These are phyloP conservation scores for Annulohypoxylon moriforme DNA, from an alignment of 495 filamentous ascomycete genomes.

Conservation along the genomic window DNA sequence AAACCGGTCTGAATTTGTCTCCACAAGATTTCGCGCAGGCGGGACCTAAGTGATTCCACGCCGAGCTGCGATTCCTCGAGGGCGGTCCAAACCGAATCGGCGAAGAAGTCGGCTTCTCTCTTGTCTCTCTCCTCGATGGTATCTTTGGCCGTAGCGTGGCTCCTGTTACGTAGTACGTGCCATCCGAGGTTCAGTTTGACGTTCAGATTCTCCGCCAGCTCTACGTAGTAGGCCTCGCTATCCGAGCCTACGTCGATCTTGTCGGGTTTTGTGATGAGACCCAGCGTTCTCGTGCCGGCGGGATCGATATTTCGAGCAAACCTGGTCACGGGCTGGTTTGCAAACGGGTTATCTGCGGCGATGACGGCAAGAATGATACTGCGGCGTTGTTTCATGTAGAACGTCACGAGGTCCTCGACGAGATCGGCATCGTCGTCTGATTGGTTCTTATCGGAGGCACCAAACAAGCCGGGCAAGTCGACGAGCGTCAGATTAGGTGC, in stretches of 20 bases:
- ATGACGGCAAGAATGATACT: conserved; percentile 66
- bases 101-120: conserved; percentile 51
- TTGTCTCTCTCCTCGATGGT: conserved; percentile 50
- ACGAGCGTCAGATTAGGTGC: conserved; percentile 65
- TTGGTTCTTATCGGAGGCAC: conserved; percentile 57
- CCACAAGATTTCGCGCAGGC: conserved; percentile 40
- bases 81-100: conserved; percentile 27
- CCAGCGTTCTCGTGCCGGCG: conserved; percentile 56
- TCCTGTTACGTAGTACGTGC: conserved; percentile 62
- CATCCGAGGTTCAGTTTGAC: conserved; percentile 60
- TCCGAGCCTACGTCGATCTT: conserved; percentile 54
- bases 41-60: conserved; percentile 28
- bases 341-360: conserved; percentile 61
- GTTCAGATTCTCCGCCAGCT: conserved; percentile 59
- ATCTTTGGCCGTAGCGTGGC: conserved; percentile 50
- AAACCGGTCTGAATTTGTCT: conserved; percentile 40
- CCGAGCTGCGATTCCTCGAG: conserved; percentile 34
- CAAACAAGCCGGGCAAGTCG: conserved; percentile 66
- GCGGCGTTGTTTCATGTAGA: conserved; percentile 59
- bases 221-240: conserved; percentile 53
- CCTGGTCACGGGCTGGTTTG: conserved; percentile 61
- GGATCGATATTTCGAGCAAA: conserved; percentile 56
- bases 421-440: conserved; percentile 54
- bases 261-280: conserved; percentile 67
- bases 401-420: conserved; percentile 57